Percentiles rank a stretch among this genome's conserved stretches.
These are phyloP conservation scores for Trypanosoma brucei DNA, from an alignment of 208 protist species.

Conservation along the genomic window DNA sequence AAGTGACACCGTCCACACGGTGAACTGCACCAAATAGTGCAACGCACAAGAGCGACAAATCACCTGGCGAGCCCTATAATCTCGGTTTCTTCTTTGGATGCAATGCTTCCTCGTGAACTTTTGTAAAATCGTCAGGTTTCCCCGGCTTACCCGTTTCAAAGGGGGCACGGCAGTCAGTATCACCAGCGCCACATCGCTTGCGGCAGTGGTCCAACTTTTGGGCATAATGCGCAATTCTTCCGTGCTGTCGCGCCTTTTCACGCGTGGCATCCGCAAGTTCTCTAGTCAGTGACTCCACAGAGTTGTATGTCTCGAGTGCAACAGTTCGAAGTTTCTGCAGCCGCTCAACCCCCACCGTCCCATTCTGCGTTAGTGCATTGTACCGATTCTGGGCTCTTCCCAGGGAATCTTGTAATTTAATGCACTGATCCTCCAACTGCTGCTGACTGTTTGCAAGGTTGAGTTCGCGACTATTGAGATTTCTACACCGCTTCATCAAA, in stretches of 20 bases:
- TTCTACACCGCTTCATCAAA: conserved; percentile 32
- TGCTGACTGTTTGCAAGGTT: conserved; percentile 35
- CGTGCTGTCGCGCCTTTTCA: conserved; percentile 33
- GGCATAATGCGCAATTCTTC: conserved; percentile 53
- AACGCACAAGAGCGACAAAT: no score
- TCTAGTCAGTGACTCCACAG: conserved; percentile 32
- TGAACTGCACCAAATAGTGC: no score
- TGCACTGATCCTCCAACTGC: conserved; percentile 60
- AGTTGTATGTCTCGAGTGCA: conserved; percentile 36
- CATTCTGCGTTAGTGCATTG: conserved; percentile 31
- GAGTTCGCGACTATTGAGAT: conserved; percentile 30
- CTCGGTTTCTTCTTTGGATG: no score
- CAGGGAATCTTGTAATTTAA: conserved; percentile 35
- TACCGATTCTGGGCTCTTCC: conserved; percentile 30
- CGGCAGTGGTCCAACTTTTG: conserved; percentile 28
- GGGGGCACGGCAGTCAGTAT: no score
- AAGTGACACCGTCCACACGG: no score
- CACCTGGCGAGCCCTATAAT: no score
- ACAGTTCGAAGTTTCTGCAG: conserved; percentile 43
- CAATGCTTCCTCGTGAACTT: no score
- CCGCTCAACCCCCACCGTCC: conserved; percentile 20
- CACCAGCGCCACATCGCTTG: no score
- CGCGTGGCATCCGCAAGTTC: conserved; percentile 46
- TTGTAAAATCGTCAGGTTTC: no score
- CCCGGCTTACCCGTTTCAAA: no score